These are phyloP conservation scores for Agrocybe pediades DNA, from an alignment of 768 basidiomycete species.

Conservation along the genomic window DNA sequence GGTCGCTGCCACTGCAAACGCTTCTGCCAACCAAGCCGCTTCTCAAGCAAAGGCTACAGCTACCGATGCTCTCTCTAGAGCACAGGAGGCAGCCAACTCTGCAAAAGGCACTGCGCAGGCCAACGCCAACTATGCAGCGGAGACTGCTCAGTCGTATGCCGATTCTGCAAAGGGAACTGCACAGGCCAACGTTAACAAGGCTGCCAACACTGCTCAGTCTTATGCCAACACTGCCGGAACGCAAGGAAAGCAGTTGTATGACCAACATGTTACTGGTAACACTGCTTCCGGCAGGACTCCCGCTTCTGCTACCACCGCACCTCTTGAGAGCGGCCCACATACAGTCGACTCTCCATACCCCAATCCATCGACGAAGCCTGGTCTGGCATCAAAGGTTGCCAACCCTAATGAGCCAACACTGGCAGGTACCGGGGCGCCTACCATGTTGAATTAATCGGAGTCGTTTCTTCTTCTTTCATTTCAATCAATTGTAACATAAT, in stretches of 20 bases:
- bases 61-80: not conserved
- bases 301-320: slow-evolving; percentile 32
- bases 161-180: slow-evolving; percentile 31
- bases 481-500: not conserved
- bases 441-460: not conserved
- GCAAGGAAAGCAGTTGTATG: slow-evolving; percentile 7
- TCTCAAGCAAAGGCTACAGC: not conserved
- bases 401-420: slow-evolving; percentile 2
- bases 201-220: slow-evolving; percentile 35
- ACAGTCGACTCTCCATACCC: slow-evolving; percentile 31
- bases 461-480: not conserved
- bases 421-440: not conserved
- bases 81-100: slow-evolving; percentile 1
- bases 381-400: not conserved
- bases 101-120: not conserved
- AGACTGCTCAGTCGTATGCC: not conserved
- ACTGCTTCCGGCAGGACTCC: not conserved
- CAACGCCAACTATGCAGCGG: not conserved
- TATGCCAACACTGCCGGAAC: slow-evolving; percentile 21
- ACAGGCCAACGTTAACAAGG: slow-evolving; percentile 43
- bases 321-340: slow-evolving; percentile 40
- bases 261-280: not conserved
- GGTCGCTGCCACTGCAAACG: slow-evolving; percentile 3
- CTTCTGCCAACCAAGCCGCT: not conserved
- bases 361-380: slow-evolving; percentile 13